These are phyloP conservation scores for Platanthera guangdongensis DNA, from an alignment of 106 monocot genomes.

Conservation along the genomic window DNA sequence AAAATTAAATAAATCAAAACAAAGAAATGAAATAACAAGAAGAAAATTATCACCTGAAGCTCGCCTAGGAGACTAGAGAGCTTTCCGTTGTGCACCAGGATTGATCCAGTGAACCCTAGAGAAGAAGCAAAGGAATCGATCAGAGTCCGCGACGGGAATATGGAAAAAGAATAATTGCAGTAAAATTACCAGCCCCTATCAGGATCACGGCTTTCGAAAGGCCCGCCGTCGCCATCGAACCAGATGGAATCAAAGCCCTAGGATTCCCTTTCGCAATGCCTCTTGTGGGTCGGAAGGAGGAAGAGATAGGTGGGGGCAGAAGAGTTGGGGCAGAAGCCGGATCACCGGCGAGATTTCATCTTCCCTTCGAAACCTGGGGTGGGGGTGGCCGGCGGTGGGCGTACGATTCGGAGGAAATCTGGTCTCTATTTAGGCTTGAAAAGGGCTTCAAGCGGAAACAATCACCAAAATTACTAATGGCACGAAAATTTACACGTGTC, in stretches of 20 bases:
- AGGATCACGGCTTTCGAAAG: conserved; percentile 51
- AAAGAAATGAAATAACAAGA: not conserved
- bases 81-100: conserved; percentile 56
- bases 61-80: conserved; percentile 59
- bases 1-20: not conserved
- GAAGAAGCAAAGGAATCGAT: conserved; percentile 2
- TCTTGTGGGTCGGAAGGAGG: not conserved
- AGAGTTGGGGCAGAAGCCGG: not conserved
- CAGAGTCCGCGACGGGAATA: conserved; percentile 1
- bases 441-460: not conserved
- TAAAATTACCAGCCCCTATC: conserved; percentile 49
- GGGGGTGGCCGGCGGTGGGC: not conserved
- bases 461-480: too few species aligned
- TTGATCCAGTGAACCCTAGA: conserved; percentile 46
- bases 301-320: not conserved
- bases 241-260: not conserved
- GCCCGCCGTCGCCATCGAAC: conserved; percentile 60
- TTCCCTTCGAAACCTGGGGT: not conserved
- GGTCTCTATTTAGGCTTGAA: not conserved
- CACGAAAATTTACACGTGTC: too few species aligned
- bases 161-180: not conserved
- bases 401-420: not conserved
- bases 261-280: not conserved
- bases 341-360: not conserved
- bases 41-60: conserved; percentile 42